Percentiles rank a stretch among this genome's conserved stretches.
Evolutionary conservation across 2,329 filamentous ascomycete species (phyloP).

Genomic region (Thelonectria discophora): DNA sequence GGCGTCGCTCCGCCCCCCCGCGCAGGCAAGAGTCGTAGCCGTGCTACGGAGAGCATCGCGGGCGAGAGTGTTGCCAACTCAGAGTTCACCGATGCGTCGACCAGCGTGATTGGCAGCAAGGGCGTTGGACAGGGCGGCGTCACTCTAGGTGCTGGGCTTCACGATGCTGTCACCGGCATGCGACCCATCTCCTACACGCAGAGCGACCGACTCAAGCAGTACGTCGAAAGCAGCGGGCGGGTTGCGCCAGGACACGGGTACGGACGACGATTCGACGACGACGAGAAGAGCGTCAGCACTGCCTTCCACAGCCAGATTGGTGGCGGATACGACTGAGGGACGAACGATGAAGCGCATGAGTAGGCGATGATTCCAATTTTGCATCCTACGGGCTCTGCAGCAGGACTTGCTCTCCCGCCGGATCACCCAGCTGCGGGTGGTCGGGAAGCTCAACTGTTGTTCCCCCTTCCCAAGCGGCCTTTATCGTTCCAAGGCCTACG

Average conservation of each 20-base stretch:
- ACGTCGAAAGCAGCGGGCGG: slow-evolving; percentile 85
- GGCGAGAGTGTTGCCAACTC: slow-evolving; percentile 93
- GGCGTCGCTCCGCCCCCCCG: slow-evolving; percentile 70
- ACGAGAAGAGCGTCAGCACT: slow-evolving; percentile 94
- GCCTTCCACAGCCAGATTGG: slow-evolving; percentile 96
- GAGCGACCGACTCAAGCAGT: slow-evolving; percentile 87
- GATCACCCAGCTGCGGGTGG: slow-evolving; percentile 32
- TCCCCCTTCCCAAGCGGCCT: slow-evolving; percentile 38
- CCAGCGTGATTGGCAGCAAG: slow-evolving; percentile 79
- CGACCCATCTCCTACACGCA: slow-evolving; percentile 67
- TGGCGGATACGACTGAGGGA: slow-evolving; percentile 62
- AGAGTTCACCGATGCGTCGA: slow-evolving; percentile 85
- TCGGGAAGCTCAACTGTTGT: slow-evolving; percentile 30
- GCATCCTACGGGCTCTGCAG: slow-evolving; percentile 41
- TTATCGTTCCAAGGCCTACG: slow-evolving; percentile 36
- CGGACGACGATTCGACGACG: slow-evolving; percentile 82
- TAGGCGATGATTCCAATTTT: slow-evolving; percentile 43
- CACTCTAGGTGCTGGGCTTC: slow-evolving; percentile 83
- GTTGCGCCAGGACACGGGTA: slow-evolving; percentile 73
- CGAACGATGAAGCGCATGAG: slow-evolving; percentile 36
- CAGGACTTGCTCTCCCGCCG: slow-evolving; percentile 33
- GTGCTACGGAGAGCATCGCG: slow-evolving; percentile 79
- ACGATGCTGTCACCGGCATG: slow-evolving; percentile 73
- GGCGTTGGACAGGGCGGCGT: slow-evolving; percentile 85
- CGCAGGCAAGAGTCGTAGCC: slow-evolving; percentile 72